phyloP scores from a whole-genome alignment of 1,284 basidiomycete species.

The Schizophyllum commune region DNA sequence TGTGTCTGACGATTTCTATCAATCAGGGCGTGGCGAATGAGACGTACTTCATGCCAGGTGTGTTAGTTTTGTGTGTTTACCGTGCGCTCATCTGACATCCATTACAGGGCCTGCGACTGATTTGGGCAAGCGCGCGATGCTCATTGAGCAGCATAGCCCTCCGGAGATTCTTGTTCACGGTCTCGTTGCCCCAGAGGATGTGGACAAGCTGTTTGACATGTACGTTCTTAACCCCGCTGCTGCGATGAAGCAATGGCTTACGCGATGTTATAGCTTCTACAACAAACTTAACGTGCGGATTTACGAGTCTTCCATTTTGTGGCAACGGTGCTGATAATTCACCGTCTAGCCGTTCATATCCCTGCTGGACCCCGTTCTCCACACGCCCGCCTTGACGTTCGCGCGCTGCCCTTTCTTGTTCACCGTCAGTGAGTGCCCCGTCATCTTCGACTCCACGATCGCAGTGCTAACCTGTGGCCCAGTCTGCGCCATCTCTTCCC shows the following conservation, averaged over 20 bases:
- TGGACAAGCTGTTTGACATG: constrained; percentile 80
- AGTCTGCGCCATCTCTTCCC: constrained; percentile 75
- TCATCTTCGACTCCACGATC: constrained; percentile 1
- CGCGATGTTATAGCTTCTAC: constrained; percentile 50
- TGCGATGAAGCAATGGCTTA: constrained; percentile 4
- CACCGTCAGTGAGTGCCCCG: constrained; percentile 58
- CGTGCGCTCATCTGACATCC: not conserved
- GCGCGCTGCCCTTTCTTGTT: constrained; percentile 76
- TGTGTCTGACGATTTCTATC: constrained; percentile 4
- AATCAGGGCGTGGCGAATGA: constrained; percentile 68
- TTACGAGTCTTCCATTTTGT: not conserved
- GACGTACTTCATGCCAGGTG: constrained; percentile 74
- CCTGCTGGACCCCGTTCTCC: constrained; percentile 64
- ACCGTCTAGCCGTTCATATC: constrained; percentile 58
- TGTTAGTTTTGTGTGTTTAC: constrained; percentile 10
- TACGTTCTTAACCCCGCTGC: constrained; percentile 29
- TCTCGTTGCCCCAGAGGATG: constrained; percentile 72
- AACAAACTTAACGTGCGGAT: constrained; percentile 57
- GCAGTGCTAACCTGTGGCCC: constrained; percentile 4
- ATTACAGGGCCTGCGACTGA: constrained; percentile 58
- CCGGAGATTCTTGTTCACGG: constrained; percentile 81
- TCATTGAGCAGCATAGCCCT: constrained; percentile 75
- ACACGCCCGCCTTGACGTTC: constrained; percentile 67
- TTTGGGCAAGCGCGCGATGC: constrained; percentile 55
- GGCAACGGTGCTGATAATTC: constrained; percentile 6